Evolutionary conservation across 1,284 basidiomycete species (phyloP), one percentile per base, ranked within the genome.

Genomic region (Irpex sp.): DNA sequence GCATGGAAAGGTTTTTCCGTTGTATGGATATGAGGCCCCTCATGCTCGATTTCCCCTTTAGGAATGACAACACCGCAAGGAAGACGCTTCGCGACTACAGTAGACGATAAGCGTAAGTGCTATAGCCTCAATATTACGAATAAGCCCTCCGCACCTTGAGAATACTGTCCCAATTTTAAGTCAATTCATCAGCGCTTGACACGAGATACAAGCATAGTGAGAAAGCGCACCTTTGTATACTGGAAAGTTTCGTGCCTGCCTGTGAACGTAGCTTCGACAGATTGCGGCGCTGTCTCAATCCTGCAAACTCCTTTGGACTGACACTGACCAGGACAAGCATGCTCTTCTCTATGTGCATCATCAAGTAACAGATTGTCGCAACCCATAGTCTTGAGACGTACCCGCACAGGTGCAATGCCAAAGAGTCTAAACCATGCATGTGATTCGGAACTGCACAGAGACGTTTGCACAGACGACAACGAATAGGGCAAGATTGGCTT

Each of bases 331-430:
- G 68, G 63, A 68, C 86, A 87, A 15, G 75, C 60, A 69, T 88
- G 85, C 7, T 78, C 75, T 75, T 86, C 78, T 0, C 83, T 85
- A 40, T 6, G 38, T 13, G 38, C 37, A 1, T 8, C n/a, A n/a
- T n/a, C n/a, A n/a, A n/a, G n/a, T n/a, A n/a, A n/a, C n/a, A n/a
- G n/a, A n/a, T n/a, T n/a, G n/a, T n/a, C n/a, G n/a, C n/a, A 40
- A 40, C 38, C 38, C 38, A 60, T 15, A 6, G n/a, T n/a, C n/a
- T n/a, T n/a, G n/a, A n/a, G n/a, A 77, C 82, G 36, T 51, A 86
- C 85, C 84, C 85, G 77, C 86, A 88, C 17, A 88, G 77, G 73
- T 88, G 86, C 17, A 79, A 65, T 0, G 77, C 76, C 15, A 64
- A 67, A 0, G 62, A 44, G 3, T 79, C 67, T 0, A 85, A 71